phyloP scores from a whole-genome alignment of 495 filamentous ascomycete species.

The Glutinoglossum americanum region DNA sequence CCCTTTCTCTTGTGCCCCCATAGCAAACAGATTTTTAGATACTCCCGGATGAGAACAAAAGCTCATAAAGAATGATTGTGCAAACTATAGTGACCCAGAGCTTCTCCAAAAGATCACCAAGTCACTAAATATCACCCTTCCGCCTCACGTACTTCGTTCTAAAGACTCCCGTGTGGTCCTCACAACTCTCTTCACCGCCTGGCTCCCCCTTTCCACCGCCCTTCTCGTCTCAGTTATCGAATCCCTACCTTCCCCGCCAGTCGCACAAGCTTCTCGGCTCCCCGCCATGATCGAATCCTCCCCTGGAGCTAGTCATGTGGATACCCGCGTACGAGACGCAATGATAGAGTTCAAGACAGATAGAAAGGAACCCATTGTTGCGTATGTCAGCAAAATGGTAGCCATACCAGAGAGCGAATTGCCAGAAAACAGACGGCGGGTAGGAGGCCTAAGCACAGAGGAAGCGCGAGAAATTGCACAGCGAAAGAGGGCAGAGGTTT shows the following conservation, averaged over 20 bases:
- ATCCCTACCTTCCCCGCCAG: conserved; percentile 65
- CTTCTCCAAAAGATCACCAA: conserved; percentile 90
- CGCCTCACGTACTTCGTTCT: conserved; percentile 64
- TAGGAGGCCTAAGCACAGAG: conserved; percentile 53
- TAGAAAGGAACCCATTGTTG: conserved; percentile 57
- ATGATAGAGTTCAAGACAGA: conserved; percentile 58
- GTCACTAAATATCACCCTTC: conserved; percentile 63
- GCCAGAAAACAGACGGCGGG: conserved; percentile 51
- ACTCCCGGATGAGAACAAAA: conserved; percentile 10
- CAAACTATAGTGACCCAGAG: conserved; percentile 39
- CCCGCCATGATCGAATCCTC: conserved; percentile 61
- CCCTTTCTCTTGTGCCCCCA: conserved; percentile 7
- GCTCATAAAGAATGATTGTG: conserved; percentile 8
- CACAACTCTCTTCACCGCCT: conserved; percentile 65
- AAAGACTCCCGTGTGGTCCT: conserved; percentile 67
- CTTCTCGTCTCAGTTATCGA: conserved; percentile 83
- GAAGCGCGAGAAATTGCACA: conserved; percentile 74
- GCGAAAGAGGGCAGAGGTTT: conserved; percentile 75
- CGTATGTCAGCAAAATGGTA: conserved; percentile 97
- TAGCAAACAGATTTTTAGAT: conserved; percentile 1
- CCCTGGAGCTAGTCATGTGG: conserved; percentile 50
- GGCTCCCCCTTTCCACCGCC: conserved; percentile 87
- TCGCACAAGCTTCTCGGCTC: conserved; percentile 65
- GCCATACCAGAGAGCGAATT: conserved; percentile 83
- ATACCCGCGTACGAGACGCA: conserved; percentile 44